Evolutionary conservation across 768 basidiomycete species (phyloP), one percentile per base, ranked within the genome.

Genomic region (Hemileccinum rubropunctum): DNA sequence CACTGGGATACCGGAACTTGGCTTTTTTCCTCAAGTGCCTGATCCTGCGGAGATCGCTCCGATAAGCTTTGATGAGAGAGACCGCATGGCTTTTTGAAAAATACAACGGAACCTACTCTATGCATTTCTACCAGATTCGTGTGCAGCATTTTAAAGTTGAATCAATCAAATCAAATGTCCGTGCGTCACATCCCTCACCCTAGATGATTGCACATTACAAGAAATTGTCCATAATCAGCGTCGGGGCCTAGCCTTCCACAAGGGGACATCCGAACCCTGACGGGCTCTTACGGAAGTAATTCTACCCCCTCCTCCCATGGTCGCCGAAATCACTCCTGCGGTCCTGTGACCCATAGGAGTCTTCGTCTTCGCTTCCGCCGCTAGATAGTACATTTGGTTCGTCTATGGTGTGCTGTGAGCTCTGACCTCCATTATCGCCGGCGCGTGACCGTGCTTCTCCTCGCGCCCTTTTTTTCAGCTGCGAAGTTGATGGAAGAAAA

Each of bases 381-480:
- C 66, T 68, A 11, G 67, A 68, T 13, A 46, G 52, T 1, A 38
- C 51, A 6, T 47, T 54, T 8, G 62, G 40, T 47, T 68, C 67
- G 3, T 70, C 67, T 21, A 57, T 44, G 36, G 57, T 42, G 3
- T 64, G 58, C 21, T 70, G 67, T 36, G 68, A 63, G 35, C 62
- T 62, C 45, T 64, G 64, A n/a, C 63, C 64, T 17, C 32, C 64
- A 49, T 41, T 56, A 47, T 68, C 65, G 27, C 54, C 36, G 37
- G 50, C 9, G 42, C 64, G 68, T 13, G 67, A 48, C 34, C 68
- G 57, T 13, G 42, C 53, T 26, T 70, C 68, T 28, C 66, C 68
- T 50, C 68, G 64, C 46, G 68, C 64, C 57, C 67, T 68, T 42
- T 68, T 68, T 51, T 68, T 68, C 11, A 68, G 37, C 67, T 68